phyloP scores from a whole-genome alignment of 768 basidiomycete genomes.

The Paxillus rubicundulus region DNA sequence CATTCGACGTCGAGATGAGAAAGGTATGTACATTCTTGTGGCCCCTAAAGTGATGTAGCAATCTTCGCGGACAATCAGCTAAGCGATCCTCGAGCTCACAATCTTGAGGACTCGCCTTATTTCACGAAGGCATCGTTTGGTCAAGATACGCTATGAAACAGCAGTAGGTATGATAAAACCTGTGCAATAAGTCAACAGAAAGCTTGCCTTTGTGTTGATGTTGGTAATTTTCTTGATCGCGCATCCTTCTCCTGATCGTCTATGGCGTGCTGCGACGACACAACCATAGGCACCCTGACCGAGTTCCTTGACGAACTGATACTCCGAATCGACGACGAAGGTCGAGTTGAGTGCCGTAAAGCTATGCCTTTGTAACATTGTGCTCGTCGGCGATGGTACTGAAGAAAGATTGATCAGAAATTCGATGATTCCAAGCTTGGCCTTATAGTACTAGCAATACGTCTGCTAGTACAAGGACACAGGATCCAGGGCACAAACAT shows the following conservation, averaged over 20 bases:
- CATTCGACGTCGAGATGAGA: not conserved
- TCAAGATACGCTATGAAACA: constrained; percentile 74
- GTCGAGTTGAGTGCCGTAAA: constrained; percentile 84
- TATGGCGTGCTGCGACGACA: constrained; percentile 83
- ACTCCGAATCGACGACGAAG: constrained; percentile 86
- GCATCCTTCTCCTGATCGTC: constrained; percentile 80
- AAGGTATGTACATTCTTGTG: constrained; percentile 85
- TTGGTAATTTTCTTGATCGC: constrained; percentile 97
- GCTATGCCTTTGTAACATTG: constrained; percentile 65
- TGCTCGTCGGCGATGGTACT: constrained; percentile 9
- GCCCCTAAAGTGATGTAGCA: constrained; percentile 96
- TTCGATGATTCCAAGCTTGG: not conserved
- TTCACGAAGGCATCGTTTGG: constrained; percentile 94
- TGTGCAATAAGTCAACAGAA: not conserved
- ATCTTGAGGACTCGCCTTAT: constrained; percentile 60
- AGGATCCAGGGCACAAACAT: constrained; percentile 8
- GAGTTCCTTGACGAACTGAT: constrained; percentile 94
- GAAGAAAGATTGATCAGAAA: constrained; percentile 2
- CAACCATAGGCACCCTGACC: constrained; percentile 95
- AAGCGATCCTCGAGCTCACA: not conserved
- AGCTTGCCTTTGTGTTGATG: constrained; percentile 79
- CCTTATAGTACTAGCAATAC: not conserved
- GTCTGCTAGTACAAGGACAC: not conserved
- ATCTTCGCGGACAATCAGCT: constrained; percentile 41
- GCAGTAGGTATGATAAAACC: constrained; percentile 12